phyloP scores from a whole-genome alignment of 2,329 filamentous ascomycete species.

The Ophiostoma triangulosporum region DNA sequence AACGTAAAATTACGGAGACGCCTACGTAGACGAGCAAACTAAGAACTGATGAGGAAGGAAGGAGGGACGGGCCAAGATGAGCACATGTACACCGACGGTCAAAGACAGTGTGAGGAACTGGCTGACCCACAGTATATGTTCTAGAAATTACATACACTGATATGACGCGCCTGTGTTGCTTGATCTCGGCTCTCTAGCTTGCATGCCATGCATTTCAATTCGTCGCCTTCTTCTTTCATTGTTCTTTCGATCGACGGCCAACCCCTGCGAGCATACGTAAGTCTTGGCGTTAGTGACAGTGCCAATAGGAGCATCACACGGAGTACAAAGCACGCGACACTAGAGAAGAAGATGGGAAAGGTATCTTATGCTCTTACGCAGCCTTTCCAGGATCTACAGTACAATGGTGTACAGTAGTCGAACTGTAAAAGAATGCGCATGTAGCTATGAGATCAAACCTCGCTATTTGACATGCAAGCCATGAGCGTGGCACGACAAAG shows the following conservation, averaged over 20 bases:
- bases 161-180: too few relatives aligned
- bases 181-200: background rate
- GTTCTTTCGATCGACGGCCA: background rate
- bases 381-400: too few relatives aligned
- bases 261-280: slow-evolving; percentile 7
- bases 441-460: background rate
- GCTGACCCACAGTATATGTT: too few relatives aligned
- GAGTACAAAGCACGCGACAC: slow-evolving; percentile 1
- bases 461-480: background rate
- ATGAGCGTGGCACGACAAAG: too few relatives aligned
- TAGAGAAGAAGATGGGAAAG: background rate
- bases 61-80: background rate
- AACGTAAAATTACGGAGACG: slow-evolving; percentile 5
- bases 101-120: background rate
- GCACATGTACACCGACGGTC: background rate
- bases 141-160: too few relatives aligned
- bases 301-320: background rate
- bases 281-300: slow-evolving; percentile 7
- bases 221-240: background rate
- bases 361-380: background rate
- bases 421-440: too few relatives aligned
- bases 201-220: too few relatives aligned
- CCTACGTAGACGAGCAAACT: slow-evolving; percentile 3
- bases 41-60: background rate
- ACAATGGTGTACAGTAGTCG: too few relatives aligned